phyloP scores from a whole-genome alignment of 129 eudicot species.

The Arctium minus region DNA sequence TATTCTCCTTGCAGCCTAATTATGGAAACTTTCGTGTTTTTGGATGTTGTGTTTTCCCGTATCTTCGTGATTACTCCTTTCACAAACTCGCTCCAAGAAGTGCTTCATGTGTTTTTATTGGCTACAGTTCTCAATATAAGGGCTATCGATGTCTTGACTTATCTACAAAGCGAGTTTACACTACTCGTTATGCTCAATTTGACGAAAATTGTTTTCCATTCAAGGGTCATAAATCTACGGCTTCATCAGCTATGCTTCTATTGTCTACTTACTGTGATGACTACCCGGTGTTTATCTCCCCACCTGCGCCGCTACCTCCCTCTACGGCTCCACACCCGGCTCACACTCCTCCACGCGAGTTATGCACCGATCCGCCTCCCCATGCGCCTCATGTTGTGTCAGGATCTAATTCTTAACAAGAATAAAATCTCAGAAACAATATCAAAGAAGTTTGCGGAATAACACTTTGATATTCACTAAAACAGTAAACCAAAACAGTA shows the following conservation, averaged over 20 bases:
- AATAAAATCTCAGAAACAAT: too few relatives aligned
- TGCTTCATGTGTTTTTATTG: constrained; percentile 2
- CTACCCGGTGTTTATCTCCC: too few relatives aligned
- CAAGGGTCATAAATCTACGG: too few relatives aligned
- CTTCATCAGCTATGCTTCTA: too few relatives aligned
- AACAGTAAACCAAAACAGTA: too few relatives aligned
- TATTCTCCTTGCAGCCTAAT: not conserved
- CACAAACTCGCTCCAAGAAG: constrained; percentile 5
- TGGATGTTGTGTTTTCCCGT: constrained; percentile 14
- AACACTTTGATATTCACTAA: too few relatives aligned
- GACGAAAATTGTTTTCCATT: too few relatives aligned
- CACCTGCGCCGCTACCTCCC: not conserved
- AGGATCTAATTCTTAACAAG: too few relatives aligned
- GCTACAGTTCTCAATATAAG: not conserved
- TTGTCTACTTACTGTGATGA: too few relatives aligned
- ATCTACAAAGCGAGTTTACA: too few relatives aligned
- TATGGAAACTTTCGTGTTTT: constrained; percentile 4
- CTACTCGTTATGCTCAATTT: too few relatives aligned
- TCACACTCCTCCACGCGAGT: not conserved
- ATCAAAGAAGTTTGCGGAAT: too few relatives aligned
- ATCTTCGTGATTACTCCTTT: constrained; percentile 1
- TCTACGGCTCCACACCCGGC: not conserved
- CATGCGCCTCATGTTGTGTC: not conserved
- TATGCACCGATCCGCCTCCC: not conserved
- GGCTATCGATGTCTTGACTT: not conserved